Percentiles rank a stretch among this genome's conserved stretches.
Evolutionary conservation across 2,329 filamentous ascomycete genomes (phyloP).

Genomic region (Talaromyces sp.): DNA sequence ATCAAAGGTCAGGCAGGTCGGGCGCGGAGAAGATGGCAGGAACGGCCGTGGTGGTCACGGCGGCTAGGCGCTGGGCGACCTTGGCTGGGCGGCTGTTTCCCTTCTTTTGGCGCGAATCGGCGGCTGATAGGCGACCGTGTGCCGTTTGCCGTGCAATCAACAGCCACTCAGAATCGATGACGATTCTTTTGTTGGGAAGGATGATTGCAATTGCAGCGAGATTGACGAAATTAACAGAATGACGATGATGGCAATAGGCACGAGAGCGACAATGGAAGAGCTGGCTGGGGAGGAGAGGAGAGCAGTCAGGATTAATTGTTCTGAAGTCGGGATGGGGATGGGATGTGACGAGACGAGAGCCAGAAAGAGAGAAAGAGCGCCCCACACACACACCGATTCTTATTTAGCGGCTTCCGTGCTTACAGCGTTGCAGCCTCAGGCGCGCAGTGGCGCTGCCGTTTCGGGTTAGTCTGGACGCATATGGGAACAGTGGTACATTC

Average conservation of each 20-base stretch:
- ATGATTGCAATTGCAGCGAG: not conserved
- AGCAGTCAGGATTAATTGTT: not conserved
- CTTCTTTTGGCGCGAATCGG: conserved; percentile 1
- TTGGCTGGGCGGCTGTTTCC: conserved; percentile 2
- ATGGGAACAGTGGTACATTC: not conserved
- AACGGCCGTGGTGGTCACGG: not conserved
- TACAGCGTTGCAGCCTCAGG: not conserved
- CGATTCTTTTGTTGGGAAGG: not conserved
- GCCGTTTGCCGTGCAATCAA: not conserved
- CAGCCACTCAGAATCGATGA: not conserved
- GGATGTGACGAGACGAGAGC: not conserved
- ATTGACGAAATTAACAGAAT: not conserved
- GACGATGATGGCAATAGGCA: not conserved
- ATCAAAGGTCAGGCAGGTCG: conserved; percentile 11
- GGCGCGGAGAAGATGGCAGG: conserved; percentile 16
- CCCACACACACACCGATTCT: not conserved
- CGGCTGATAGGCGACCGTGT: conserved; percentile 6
- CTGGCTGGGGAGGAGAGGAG: not conserved
- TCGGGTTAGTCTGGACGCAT: not conserved
- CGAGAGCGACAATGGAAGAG: not conserved
- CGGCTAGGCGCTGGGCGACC: conserved; percentile 6
- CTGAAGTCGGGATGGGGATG: not conserved
- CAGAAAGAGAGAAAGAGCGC: not conserved
- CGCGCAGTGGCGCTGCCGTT: not conserved
- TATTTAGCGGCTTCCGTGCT: not conserved